Conservation (phyloP, 2,329 filamentous ascomycete genomes). For the Fusarium sp. region DNA sequence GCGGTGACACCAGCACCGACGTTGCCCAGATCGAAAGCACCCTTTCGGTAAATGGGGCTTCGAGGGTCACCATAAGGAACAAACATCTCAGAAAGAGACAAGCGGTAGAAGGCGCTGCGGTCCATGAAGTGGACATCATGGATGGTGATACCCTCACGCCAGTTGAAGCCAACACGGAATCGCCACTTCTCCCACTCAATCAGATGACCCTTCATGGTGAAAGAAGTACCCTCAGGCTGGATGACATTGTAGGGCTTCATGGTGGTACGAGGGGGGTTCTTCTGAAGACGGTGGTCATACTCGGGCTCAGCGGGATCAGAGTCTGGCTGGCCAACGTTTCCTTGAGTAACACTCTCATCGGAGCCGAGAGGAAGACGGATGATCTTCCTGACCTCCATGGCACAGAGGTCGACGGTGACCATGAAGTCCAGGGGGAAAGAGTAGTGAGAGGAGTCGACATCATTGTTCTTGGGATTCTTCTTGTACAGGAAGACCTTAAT, state of each 20-base stretch:
- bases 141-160: conserved; percentile 67
- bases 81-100: conserved; percentile 76
- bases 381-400: not conserved
- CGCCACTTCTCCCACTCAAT: conserved; percentile 73
- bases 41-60: conserved; percentile 72
- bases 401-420: not conserved
- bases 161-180: conserved; percentile 75
- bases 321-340: conserved; percentile 7
- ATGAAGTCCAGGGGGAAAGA: not conserved
- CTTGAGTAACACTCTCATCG: not conserved
- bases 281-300: conserved; percentile 47
- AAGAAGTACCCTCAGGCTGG: conserved; percentile 50
- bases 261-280: conserved; percentile 37
- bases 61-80: conserved; percentile 75
- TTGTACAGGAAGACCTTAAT: not conserved
- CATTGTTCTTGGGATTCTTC: not conserved
- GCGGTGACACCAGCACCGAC: conserved; percentile 73
- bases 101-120: conserved; percentile 72
- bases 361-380: not conserved
- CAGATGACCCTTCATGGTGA: conserved; percentile 57
- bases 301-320: conserved; percentile 43
- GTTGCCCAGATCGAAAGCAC: conserved; percentile 77
- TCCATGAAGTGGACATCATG: conserved; percentile 64
- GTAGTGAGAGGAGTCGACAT: not conserved
- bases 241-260: conserved; percentile 48